Evolutionary conservation across 495 filamentous ascomycete species (phyloP), one percentile per base, ranked within the genome.

Genomic region (Daldinia childiae): DNA sequence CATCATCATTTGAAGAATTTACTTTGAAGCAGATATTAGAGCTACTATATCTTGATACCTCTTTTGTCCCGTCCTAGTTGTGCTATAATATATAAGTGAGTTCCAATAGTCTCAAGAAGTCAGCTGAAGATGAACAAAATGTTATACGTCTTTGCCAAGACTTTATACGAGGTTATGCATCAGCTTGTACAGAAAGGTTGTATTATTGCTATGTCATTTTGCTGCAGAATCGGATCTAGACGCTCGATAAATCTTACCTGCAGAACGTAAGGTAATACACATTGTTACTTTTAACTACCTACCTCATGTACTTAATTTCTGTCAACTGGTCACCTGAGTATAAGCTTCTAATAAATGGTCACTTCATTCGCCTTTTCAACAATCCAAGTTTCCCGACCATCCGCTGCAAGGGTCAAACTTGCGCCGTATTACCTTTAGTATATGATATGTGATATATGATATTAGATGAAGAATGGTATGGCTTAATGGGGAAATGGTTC

Each of bases 101-200:
- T 48, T 48, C 19, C 9, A 24, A 48, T 4, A 14, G 8, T 48
- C 43, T 21, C 19, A 24, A 12, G n/a, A 45, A 45, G 19, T 4
- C 43, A 66, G 68, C 50, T 58, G 58, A 66, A 51, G 30, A n/a
- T 24, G 43, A 19, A 30, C 11, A 62, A 34, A 21, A 11, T 24
- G 24, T 9, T 51, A 24, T 52, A 51, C 7, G 43, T 17, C 11
- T n/a, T 6, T 36, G 64, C 69, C 69, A 72, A 72, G 69, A 61
- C 41, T 54, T 34, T 63, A 68, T 72, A 72, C 69, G 69, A 72
- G 48, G 48, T 64, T 41, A 29, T 59, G 52, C 64, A 57, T 59
- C 15, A 2, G 2, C 34, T 45, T 58, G 21, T n/a, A 34, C 19
- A 60, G 64, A 58, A 63, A 64, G 54, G 64, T 63, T 21, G 64